Base-by-base conservation (phyloP, 495 filamentous ascomycete genomes). In the Paragyromitra xinjiangensis region DNA sequence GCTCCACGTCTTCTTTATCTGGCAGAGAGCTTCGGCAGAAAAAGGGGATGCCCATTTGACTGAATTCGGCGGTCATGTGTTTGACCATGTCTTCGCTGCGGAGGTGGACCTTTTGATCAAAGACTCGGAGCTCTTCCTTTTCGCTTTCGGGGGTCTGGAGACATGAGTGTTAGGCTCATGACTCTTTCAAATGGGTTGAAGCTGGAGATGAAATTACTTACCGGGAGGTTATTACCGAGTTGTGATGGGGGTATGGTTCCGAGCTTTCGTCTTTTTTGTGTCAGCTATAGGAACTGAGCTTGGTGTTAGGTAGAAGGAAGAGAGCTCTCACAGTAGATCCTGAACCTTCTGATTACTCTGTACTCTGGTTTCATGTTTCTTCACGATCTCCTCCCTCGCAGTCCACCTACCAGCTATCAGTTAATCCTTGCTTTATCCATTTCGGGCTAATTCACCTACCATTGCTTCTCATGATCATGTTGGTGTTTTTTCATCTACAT, bases 381-480 rank as follows among this genome's bases (percentile, higher is more conserved):
- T 80, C 0, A 88, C 67, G 4, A 92, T 80, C 16, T 85, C 87
- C 68, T 88, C 82, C 0, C 90, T 84, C 0, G 85, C 85, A 40
- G 84, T 75, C 85, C 86, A 79, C 77, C 77, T 79, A 37, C 40
- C 16, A 1, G 12, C 22, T 6, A 56, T 69, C 42, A 69, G 40
- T 14, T 42, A 37, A 50, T 51, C n/a, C 3, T 19, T 0, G 9
- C 63, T 34, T 45, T n/a, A 12, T 4, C 24, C 24, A 14, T 40
- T 12, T 12, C 5, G 14, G 16, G 1, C 19, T 3, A 19, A 48
- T n/a, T 3, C 19, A 62, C 74, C 61, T 45, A 92, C 91, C 91
- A 93, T 75, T 89, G 85, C 69, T 85, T 84, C 81, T 92, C 91
- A 81, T 92, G 88, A 37, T 85, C 84, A 72, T 90, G 87, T 75